Evolutionary conservation across 176 grass and related monocot species (phyloP).

Genomic region (Ampelocalamus luodianensis): DNA sequence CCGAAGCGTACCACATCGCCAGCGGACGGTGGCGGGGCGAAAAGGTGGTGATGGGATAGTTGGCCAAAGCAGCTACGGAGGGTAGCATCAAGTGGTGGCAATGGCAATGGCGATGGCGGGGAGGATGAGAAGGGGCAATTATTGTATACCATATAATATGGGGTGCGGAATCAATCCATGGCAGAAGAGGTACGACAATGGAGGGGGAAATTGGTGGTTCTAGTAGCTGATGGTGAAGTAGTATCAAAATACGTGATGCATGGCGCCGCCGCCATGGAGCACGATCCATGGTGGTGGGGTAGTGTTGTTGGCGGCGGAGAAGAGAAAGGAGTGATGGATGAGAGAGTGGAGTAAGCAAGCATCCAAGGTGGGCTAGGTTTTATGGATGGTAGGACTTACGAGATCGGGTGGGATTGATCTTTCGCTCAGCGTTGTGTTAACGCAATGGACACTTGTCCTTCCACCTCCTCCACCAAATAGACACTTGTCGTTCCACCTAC

Average conservation of each 20-base stretch:
- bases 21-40: rapidly evolving
- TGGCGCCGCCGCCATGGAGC: rapidly evolving
- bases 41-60: not conserved
- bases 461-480: not conserved
- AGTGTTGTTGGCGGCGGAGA: not conserved
- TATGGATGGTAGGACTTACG: not conserved
- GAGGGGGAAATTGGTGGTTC: not conserved
- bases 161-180: not conserved
- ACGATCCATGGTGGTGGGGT: not conserved
- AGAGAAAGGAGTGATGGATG: not conserved
- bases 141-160: no score
- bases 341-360: not conserved
- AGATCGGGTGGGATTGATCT: not conserved
- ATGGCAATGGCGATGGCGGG: no score
- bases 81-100: no score
- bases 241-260: not conserved
- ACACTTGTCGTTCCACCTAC: no score
- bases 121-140: no score
- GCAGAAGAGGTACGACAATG: not conserved
- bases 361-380: not conserved
- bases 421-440: not conserved
- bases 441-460: not conserved
- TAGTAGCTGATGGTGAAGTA: not conserved
- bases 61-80: not conserved
- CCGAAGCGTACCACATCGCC: not conserved